Evolutionary conservation across 225 moss, liverwort and hornwort genomes (phyloP).

Genomic region (Lunularia cruciata): DNA sequence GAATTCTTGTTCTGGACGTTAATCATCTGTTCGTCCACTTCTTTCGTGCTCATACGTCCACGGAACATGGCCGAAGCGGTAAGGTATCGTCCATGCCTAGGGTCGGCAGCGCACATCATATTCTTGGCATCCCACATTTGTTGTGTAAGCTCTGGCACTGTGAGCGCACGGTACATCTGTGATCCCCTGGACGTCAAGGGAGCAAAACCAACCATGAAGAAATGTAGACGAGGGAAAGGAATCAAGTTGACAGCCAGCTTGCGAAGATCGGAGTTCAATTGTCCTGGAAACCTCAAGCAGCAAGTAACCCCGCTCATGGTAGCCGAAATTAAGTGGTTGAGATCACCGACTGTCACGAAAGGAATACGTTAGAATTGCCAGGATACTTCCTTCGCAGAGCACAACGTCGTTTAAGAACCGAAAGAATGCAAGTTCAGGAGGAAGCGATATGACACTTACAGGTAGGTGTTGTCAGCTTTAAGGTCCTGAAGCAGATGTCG

Average conservation of each 20-base stretch:
- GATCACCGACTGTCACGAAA: constrained; percentile 45
- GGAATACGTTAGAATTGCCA: too few relatives aligned
- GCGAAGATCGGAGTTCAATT: constrained; percentile 41
- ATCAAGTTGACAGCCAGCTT: constrained; percentile 46
- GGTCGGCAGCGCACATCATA: constrained; percentile 50
- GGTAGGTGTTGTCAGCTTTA: constrained; percentile 33
- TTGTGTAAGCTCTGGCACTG: constrained; percentile 44
- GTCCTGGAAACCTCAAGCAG: constrained; percentile 44
- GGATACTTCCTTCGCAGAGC: too few relatives aligned
- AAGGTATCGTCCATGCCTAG: constrained; percentile 43
- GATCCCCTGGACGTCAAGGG: constrained; percentile 44
- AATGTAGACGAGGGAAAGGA: constrained; percentile 45
- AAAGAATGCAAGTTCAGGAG: too few relatives aligned
- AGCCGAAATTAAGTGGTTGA: constrained; percentile 43
- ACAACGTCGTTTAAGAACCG: too few relatives aligned
- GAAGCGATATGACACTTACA: too few relatives aligned
- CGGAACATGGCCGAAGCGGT: constrained; percentile 48
- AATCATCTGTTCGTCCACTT: constrained; percentile 47
- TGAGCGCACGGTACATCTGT: constrained; percentile 42
- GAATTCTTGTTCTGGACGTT: constrained; percentile 49
- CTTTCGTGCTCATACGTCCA: constrained; percentile 43
- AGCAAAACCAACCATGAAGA: constrained; percentile 46
- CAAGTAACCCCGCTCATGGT: constrained; percentile 49
- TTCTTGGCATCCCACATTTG: constrained; percentile 52
- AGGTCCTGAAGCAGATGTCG: constrained; percentile 35